Evolutionary conservation across 345 rosid genomes (phyloP), one percentile per base, ranked within the genome.

Genomic region (Rubroshorea leprosula): DNA sequence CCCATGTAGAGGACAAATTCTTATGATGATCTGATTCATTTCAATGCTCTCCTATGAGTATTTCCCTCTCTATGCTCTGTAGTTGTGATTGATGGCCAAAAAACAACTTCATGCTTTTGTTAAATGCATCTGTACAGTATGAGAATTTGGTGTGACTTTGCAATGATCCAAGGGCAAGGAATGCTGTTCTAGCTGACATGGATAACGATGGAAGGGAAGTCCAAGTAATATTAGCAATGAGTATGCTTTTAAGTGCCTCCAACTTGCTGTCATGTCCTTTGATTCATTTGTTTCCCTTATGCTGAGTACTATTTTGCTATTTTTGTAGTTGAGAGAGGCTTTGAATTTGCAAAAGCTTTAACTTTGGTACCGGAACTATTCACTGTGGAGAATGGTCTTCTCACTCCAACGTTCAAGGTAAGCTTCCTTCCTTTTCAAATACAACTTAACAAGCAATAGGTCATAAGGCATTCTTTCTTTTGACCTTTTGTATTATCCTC

Each of bases 331-430:
- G 77, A 79, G 81, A 51, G 95, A 72, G 89, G 89, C 54, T 85
- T 85, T 19, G 86, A 82, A 63, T 80, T 76, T 68, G 98, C 83
- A 54, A 91, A 75, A 78, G 92, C 92, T 41, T 83, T 88, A 56
- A 86, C 86, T 23, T 76, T 91, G 72, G 95, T 88, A 71, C 71
- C 78, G 3, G 96, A 84, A 69, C 90, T 81, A 23, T 88, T 91
- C 65, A 74, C 95, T 1, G 27, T 81, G 52, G 95, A 91, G 74
- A 86, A 84, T 63, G 96, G 82, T 15, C 85, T 91, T 29, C 79
- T 91, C 17, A 91, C 96, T 29, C 92, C 95, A 31, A 91, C 98
- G 39, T 86, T 86, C 60, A 88, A 88, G 87, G 96, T 87, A 74
- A 60, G 29, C 56, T 26, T 29, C 22, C 48, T 62, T 19, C 48